A percentile compares a stretch with the other conserved stretches of the same genome.
phyloP scores from a whole-genome alignment of 2,329 filamentous ascomycete species.

The Alternaria ventricosa region DNA sequence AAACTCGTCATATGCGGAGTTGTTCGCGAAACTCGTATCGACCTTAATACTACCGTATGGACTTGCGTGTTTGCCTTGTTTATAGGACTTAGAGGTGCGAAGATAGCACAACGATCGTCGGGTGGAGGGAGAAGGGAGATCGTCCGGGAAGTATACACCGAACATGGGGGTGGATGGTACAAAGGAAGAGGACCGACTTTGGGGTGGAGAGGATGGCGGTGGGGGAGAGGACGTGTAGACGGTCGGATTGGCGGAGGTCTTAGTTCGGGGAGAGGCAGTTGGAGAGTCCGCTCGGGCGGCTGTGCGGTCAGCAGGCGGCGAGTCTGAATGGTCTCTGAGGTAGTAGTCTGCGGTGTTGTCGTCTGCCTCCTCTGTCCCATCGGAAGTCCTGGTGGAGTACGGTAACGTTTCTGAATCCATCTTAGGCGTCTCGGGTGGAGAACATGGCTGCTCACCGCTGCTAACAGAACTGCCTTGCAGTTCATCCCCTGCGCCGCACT shows the following conservation, averaged over 20 bases:
- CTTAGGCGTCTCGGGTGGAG: accelerated
- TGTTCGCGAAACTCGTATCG: not conserved
- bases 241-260: not conserved
- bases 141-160: not conserved
- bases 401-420: not conserved
- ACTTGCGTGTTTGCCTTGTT: not conserved
- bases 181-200: not conserved
- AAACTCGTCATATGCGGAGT: not conserved
- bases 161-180: not conserved
- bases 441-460: not conserved
- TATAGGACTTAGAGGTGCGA: not conserved
- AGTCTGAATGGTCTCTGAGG: not conserved
- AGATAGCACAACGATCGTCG: not conserved
- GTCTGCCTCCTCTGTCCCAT: not conserved
- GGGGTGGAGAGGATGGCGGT: not conserved
- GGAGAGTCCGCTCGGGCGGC: not conserved
- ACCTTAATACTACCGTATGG: not conserved
- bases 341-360: not conserved
- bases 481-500: not conserved
- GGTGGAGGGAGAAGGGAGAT: not conserved
- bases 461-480: not conserved
- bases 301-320: not conserved
- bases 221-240: not conserved
- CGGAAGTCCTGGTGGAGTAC: not conserved
- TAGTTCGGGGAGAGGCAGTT: not conserved